A percentile compares a stretch with the other conserved stretches of the same genome.
These are phyloP conservation scores for Populus ilicifolia DNA, from an alignment of 345 rosid genomes.

Conservation along the genomic window DNA sequence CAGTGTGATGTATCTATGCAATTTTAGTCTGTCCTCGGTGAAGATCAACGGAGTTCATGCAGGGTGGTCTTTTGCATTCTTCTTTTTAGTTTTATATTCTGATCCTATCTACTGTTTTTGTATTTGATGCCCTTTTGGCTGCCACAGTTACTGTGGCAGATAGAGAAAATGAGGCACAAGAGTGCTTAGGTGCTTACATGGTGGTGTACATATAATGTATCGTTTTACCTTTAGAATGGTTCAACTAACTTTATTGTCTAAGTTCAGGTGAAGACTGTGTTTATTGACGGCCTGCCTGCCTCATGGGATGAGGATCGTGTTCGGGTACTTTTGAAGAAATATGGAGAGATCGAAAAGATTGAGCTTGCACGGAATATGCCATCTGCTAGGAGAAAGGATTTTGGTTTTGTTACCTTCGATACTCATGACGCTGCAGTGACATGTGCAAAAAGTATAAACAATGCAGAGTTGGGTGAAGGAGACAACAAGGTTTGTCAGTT, in stretches of 20 bases:
- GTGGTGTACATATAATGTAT: not conserved
- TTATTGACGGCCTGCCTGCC: constrained; percentile 83
- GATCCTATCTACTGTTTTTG: not conserved
- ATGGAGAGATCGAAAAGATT: constrained; percentile 79
- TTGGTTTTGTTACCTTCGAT: constrained; percentile 94
- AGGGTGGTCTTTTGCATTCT: not conserved
- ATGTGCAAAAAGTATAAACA: constrained; percentile 90
- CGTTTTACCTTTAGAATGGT: not conserved
- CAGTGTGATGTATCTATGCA: not conserved
- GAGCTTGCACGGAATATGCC: constrained; percentile 99
- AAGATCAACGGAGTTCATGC: not conserved
- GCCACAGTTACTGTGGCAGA: not conserved
- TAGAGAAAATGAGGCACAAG: not conserved
- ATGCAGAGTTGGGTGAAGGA: constrained; percentile 81
- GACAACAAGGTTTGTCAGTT: constrained; percentile 58
- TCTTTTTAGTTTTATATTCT: not conserved
- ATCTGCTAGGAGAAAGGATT: constrained; percentile 93
- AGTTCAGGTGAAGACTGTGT: constrained; percentile 83
- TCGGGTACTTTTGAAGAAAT: constrained; percentile 56
- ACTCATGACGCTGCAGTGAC: constrained; percentile 85
- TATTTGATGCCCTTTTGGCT: not conserved
- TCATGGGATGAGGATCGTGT: constrained; percentile 95
- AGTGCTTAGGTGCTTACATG: not conserved
- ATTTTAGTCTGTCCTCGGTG: not conserved
- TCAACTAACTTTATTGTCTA: constrained; percentile 5